Evolutionary conservation across 2,329 filamentous ascomycete genomes (phyloP), one percentile per base, ranked within the genome.

Genomic region (Alternaria sp.): DNA sequence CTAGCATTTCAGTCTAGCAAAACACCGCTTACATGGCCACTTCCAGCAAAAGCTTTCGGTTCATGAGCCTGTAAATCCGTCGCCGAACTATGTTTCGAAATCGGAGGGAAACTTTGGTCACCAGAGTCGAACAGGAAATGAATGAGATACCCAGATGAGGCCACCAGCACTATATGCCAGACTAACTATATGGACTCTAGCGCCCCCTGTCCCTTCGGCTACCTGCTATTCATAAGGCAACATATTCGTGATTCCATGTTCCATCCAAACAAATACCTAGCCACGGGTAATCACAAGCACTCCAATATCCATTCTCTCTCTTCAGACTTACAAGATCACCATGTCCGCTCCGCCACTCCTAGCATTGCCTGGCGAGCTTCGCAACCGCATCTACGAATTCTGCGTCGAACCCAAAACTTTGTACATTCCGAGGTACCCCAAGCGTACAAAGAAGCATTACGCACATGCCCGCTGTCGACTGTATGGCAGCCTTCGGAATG

Each of bases 361-460:
- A 3, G 38, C 49, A 4, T 4, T 56, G 36, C 53, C 43, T 9
- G 53, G 53, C 53, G 53, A 56, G 8, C 22, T 56, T n/a, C 43
- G 53, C 43, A 56, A 56, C 53, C 53, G 43, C 42, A 56, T 56
- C 53, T 56, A 56, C 43, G 36, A 41, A 28, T 52, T 28, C 49
- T 48, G 44, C 11, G 18, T 22, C 28, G 44, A 48, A n/a, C 28
- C 28, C 18, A 48, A 34, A 22, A 0, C n/a, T 34, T 0, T 1
- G 4, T 20, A 48, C 8, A 20, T 48, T 1, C 18, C 4, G 1
- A 28, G 44, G 1, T 18, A 16, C 28, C 44, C 28, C 2, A 48
- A 34, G 2, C 44, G 28, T 4, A 20, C n/a, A 16, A 6, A 4
- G 44, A 48, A 48, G 28, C 44, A 2, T 22, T 48, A 48, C 12